A percentile compares a stretch with the other conserved stretches of the same genome.
phyloP scores from a whole-genome alignment of 139 green algal genomes.

The Mesotaenium endlicherianum region DNA sequence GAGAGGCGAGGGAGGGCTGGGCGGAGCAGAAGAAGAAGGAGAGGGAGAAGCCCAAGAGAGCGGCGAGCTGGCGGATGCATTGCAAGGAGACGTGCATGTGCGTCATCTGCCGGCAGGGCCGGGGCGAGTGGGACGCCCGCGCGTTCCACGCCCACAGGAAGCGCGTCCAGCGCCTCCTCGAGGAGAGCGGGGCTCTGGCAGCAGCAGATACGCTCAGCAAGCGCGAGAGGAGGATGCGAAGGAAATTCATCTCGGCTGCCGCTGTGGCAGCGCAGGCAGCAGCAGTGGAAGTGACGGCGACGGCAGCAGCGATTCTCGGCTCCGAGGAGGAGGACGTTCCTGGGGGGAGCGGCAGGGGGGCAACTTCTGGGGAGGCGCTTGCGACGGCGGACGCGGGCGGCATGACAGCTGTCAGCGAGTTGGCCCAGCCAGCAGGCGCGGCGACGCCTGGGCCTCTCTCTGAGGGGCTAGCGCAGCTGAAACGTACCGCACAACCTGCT shows the following conservation, averaged over 20 bases:
- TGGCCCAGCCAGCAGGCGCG: too few relatives aligned
- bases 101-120: neutral
- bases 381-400: too few relatives aligned
- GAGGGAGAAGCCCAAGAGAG: neutral
- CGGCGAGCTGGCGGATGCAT: neutral
- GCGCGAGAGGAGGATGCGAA: neutral
- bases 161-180: neutral
- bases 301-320: neutral
- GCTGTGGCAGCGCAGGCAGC: neutral
- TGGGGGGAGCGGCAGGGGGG: too few relatives aligned
- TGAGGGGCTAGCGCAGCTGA: too few relatives aligned
- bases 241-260: neutral
- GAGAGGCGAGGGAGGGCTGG: neutral
- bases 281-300: neutral
- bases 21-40: neutral
- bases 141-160: neutral
- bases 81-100: slow-evolving; percentile 14
- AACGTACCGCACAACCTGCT: too few relatives aligned
- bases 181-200: neutral
- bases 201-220: neutral
- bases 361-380: too few relatives aligned
- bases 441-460: too few relatives aligned
- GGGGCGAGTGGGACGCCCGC: neutral
- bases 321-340: too few relatives aligned
- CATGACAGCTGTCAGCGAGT: too few relatives aligned